Percentiles rank a stretch among this genome's conserved stretches.
phyloP scores from a whole-genome alignment of 257 asterid genomes.

The Echium plantagineum region DNA sequence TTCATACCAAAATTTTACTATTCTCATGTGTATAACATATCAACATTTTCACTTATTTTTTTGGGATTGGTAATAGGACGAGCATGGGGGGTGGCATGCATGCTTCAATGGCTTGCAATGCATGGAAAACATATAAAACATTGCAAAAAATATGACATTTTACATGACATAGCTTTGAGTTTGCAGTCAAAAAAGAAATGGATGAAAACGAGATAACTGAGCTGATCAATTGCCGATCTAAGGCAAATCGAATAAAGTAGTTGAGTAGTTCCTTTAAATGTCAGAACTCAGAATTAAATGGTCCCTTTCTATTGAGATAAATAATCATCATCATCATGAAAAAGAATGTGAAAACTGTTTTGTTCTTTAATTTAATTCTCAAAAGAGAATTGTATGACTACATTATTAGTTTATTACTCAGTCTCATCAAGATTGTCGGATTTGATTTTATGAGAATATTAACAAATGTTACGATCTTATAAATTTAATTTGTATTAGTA shows the following conservation, averaged over 20 bases:
- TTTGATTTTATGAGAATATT: no score
- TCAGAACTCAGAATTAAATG: conserved; percentile 14
- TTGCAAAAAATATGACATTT: background rate
- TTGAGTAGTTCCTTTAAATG: conserved; percentile 18
- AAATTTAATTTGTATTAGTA: no score
- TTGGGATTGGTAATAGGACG: no score
- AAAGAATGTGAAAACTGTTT: background rate
- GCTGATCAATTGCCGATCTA: conserved; percentile 21
- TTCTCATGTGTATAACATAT: no score
- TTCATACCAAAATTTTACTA: no score
- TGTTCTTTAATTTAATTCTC: no score
- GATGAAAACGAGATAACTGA: conserved; percentile 25
- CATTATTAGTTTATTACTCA: no score
- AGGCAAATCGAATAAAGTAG: conserved; percentile 61
- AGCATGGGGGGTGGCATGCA: background rate
- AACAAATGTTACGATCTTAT: no score
- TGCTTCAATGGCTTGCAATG: background rate
- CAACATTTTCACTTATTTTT: no score
- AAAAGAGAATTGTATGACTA: no score
- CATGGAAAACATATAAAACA: background rate
- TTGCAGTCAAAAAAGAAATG: background rate
- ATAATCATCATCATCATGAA: background rate
- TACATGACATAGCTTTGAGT: background rate
- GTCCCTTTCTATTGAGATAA: conserved; percentile 20
- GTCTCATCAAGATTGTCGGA: no score